Evolutionary conservation across 495 filamentous ascomycete genomes (phyloP), one percentile per base, ranked within the genome.

Genomic region (Talaromyces ruber): DNA sequence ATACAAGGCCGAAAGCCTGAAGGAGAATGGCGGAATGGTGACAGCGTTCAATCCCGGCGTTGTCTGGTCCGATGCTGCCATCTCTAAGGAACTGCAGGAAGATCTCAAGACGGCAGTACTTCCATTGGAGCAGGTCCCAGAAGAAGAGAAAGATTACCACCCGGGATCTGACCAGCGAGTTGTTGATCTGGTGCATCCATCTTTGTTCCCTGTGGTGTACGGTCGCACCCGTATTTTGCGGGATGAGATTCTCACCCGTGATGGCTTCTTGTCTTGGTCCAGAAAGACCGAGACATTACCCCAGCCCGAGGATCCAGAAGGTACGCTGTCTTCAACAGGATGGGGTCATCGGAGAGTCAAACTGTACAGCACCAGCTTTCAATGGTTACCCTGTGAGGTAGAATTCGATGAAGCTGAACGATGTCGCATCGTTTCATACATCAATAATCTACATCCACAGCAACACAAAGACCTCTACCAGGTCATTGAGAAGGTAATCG

Each of bases 301-400:
- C 8, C 37, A 64, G 8, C 64, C 64, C 3, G 29, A 64, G 3
- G 58, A 65, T 18, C 39, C 37, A 50, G 54, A 39, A 12, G 16
- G 29, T 57, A 25, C 26, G 16, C 28, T 30, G 54, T 25, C 16
- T 18, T 2, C 6, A 12, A n/a, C 16, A n/a, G 2, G 28, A 34
- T 21, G 54, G n/a, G 28, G 54, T 65, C 56, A 5, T 30, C 22
- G 18, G 3, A 30, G 2, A 39, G 16, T 39, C 34, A 39, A 39
- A 39, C 18, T 24, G 28, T 64, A 51, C 34, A 71, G 66, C 45
- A 60, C 21, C 12, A 71, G 72, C 2, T 86, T 81, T 55, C 85
- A 89, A 60, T 87, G 82, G 84, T 69, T 88, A 21, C 85, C 86
- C 0, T 79, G 76, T 43, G 76, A 87, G 12, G 76, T 88, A 22